A percentile compares a stretch with the other conserved stretches of the same genome.
These are phyloP conservation scores for Citrus glauca DNA, from an alignment of 345 rosid genomes.

Conservation along the genomic window DNA sequence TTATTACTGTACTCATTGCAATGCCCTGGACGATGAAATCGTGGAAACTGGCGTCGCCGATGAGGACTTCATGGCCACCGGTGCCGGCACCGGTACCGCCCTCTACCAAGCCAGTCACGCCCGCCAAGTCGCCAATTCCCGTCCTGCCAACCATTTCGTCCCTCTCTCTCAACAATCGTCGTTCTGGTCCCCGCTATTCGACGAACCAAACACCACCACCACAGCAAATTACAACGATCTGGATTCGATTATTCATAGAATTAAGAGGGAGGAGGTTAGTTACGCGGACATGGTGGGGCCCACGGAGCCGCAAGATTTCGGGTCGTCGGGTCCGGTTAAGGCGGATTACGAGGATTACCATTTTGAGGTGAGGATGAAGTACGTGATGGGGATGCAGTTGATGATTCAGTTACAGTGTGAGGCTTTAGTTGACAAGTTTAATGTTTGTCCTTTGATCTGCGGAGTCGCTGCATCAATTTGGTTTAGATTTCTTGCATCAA, in stretches of 20 bases:
- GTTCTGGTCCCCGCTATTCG: constrained; percentile 41
- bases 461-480: constrained; percentile 57
- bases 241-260: not conserved
- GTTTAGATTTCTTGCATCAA: constrained; percentile 45
- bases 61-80: constrained; percentile 50
- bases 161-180: constrained; percentile 32
- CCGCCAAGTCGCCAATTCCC: constrained; percentile 28
- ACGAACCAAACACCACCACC: not conserved
- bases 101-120: constrained; percentile 34
- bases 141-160: constrained; percentile 14
- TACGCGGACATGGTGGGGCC: constrained; percentile 31
- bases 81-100: constrained; percentile 38
- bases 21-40: constrained; percentile 36
- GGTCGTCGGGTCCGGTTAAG: constrained; percentile 18
- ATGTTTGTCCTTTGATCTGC: constrained; percentile 56
- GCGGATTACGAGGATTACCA: constrained; percentile 49
- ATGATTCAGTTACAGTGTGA: constrained; percentile 73
- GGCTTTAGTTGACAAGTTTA: constrained; percentile 55
- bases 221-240: not conserved
- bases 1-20: constrained; percentile 53
- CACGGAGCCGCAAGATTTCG: constrained; percentile 50
- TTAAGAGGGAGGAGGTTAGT: constrained; percentile 20
- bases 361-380: constrained; percentile 61
- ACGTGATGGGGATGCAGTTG: constrained; percentile 61
- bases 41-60: constrained; percentile 58